Base-by-base conservation (phyloP, 768 basidiomycete genomes). In the Boletus sp. region DNA sequence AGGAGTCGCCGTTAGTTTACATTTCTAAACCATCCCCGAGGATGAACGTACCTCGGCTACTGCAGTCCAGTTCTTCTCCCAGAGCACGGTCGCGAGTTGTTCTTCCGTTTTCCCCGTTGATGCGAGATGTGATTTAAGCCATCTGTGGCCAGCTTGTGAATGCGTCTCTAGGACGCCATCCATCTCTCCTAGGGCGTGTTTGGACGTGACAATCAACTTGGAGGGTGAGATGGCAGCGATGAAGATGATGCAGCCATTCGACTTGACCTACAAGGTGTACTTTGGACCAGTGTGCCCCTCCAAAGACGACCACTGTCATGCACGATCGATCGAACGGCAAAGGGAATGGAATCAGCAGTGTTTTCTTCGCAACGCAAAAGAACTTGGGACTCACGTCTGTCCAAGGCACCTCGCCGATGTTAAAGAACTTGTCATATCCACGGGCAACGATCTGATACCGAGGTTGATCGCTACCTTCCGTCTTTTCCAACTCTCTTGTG, bases 391-490 rank as follows among this genome's bases (percentile, higher is more conserved):
- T 64, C 67, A 96, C 96, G 55, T 86, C 85, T 1, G 89, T 95
- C 94, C 95, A 98, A 3, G 89, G 91, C 5, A 98, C 93, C 71
- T 99, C 97, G 4, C 87, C 92, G 32, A 97, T 92, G 68, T 97
- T 98, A 79, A 98, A 98, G 74, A 99, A 98, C 76, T 99, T 99
- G 77, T 98, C 97, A 69, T 99, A 98, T 0, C 96, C 97, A 46
- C 97, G 77, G 0, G 83, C 89, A 1, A 97, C 85, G 55, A 99
- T 94, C 54, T 86, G 76, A 57, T 78, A 72, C 51, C 67, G 69
- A 47, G 58, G 64, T 78, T 70, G 74, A 39, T 66, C 70, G 42
- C 71, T 66, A 53, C 69, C 57, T 1, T 56, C 59, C 50, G 70
- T 61, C 15, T 75, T 68, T 7, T 70, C 55, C 14, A 80, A 53